phyloP scores from a whole-genome alignment of 305 asterid species.

The Coffea humblotiana region DNA sequence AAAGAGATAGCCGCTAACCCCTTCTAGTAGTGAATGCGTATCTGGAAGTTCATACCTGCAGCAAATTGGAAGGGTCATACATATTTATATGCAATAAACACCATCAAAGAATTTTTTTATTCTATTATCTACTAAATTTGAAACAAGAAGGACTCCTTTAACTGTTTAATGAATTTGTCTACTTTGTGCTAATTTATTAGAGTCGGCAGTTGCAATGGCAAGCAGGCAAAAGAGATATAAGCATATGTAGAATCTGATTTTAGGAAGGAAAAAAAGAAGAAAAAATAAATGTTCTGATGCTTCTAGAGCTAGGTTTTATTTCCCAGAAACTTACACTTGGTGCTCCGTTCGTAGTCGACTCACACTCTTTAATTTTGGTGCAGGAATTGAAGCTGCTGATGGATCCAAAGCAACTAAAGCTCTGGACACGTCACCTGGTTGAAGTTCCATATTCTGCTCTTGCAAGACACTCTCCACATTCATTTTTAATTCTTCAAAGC shows the following conservation, averaged over 20 bases:
- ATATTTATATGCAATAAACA: background rate
- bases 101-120: background rate
- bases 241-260: background rate
- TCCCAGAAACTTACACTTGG: conserved; percentile 59
- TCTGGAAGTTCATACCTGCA: conserved; percentile 92
- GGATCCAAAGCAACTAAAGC: conserved; percentile 82
- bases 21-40: conserved; percentile 68
- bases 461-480: conserved; percentile 64
- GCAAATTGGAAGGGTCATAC: conserved; percentile 29
- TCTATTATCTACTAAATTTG: background rate
- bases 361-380: conserved; percentile 69
- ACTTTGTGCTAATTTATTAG: background rate
- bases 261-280: background rate
- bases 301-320: background rate
- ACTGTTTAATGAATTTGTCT: background rate
- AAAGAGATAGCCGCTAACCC: conserved; percentile 43
- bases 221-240: background rate
- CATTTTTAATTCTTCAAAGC: conserved; percentile 60
- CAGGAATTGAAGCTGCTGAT: conserved; percentile 66
- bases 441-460: conserved; percentile 51
- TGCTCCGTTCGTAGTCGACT: conserved; percentile 94
- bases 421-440: conserved; percentile 70
- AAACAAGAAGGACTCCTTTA: background rate
- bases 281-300: background rate
- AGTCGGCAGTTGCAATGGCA: background rate